Evolutionary conservation across 495 filamentous ascomycete species (phyloP), one percentile per base, ranked within the genome.

Genomic region (Talaromyces wortmannii): DNA sequence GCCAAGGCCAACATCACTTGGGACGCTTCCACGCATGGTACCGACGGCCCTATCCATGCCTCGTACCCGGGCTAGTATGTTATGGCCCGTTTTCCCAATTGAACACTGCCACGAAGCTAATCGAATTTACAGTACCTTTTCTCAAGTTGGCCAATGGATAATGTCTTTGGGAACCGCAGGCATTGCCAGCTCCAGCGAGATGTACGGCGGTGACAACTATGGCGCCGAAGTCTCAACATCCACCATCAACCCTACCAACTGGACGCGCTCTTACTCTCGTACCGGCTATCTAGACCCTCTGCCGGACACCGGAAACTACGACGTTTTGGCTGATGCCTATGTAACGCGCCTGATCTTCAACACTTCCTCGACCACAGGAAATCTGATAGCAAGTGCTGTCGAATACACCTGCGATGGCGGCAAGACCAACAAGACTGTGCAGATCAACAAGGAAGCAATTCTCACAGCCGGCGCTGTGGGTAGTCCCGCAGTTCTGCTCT

Each of bases 381-480:
- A 66, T 12, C 53, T 67, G 18, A 65, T 58, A 3, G 68, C 65
- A 2, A 67, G 51, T 30, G 58, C 60, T 40, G 64, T 69, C 13
- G 64, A 71, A 53, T 71, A 71, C 43, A 68, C 67, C 0, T 50
- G 55, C 7, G 61, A 70, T 46, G 53, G 55, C 16, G 68, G 67
- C 3, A 50, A 52, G 7, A 69, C 68, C 0, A 67, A 53, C 13
- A 50, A 51, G 52, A 64, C 60, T 29, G 68, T 73, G 45, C 62
- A 59, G 29, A 72, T 74, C 3, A 72, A 64, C 10, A 74, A 72
- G 48, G 82, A 85, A 60, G 78, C 83, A 16, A 83, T 85, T 56
- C 58, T 85, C 5, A 64, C 81, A 0, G 76, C 78, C 50, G 82
- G 82, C 10, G 61, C 76, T 18, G 70, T 83, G 56, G 80, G 80